A percentile compares a stretch with the other conserved stretches of the same genome.
phyloP scores from a whole-genome alignment of 768 basidiomycete genomes.

The Lyophyllum shimeji region DNA sequence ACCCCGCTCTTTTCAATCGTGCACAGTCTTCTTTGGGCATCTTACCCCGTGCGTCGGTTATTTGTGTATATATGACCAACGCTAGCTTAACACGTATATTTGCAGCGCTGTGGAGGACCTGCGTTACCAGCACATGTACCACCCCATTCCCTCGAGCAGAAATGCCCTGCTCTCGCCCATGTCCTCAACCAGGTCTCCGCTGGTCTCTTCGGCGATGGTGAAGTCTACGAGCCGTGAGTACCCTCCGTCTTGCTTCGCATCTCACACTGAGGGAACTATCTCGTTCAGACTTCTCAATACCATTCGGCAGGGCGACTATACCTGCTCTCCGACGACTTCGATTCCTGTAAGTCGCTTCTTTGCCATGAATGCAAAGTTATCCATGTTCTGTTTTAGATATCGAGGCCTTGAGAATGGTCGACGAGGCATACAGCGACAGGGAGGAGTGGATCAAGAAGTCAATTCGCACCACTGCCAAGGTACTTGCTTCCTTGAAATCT shows the following conservation, averaged over 20 bases:
- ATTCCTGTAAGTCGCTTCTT: constrained; percentile 62
- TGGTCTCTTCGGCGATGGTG: constrained; percentile 79
- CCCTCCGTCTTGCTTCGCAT: constrained; percentile 10
- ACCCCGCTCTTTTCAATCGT: not conserved
- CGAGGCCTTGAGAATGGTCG: constrained; percentile 81
- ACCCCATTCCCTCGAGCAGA: constrained; percentile 75
- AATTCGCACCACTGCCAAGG: constrained; percentile 80
- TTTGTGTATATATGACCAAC: not conserved
- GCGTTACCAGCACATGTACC: constrained; percentile 83
- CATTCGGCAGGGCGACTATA: constrained; percentile 77
- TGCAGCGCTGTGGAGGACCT: constrained; percentile 76
- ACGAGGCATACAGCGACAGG: constrained; percentile 82
- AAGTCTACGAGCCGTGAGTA: constrained; percentile 85
- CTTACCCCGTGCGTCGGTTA: constrained; percentile 57
- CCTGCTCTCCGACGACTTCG: constrained; percentile 90
- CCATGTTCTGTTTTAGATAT: constrained; percentile 51
- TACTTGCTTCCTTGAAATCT: constrained; percentile 17
- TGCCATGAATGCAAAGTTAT: not conserved
- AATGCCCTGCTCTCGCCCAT: constrained; percentile 77
- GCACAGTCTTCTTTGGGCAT: constrained; percentile 84
- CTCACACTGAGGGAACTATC: too few relatives aligned
- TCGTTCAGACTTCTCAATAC: constrained; percentile 79
- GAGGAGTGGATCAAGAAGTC: constrained; percentile 92
- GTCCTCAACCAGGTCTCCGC: constrained; percentile 76
- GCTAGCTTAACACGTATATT: not conserved